Evolutionary conservation across 129 eudicot genomes (phyloP).

Genomic region (Flaveria bidentis): DNA sequence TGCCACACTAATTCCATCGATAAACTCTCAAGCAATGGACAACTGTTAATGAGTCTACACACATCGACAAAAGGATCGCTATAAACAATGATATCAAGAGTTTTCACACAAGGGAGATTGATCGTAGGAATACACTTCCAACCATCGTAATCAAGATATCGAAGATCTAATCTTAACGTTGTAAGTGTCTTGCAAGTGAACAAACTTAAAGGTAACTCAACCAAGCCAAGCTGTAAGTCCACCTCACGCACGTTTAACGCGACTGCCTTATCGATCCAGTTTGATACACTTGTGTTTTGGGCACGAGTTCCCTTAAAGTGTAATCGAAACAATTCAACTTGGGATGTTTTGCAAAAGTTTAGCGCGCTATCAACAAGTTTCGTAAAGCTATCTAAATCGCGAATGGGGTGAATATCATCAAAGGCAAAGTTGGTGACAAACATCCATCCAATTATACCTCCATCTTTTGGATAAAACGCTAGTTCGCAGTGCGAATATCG

Average conservation of each 20-base stretch:
- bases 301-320: too few relatives aligned
- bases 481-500: not conserved
- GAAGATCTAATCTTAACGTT: not conserved
- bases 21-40: slow-evolving; percentile 25
- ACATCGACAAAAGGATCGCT: not conserved
- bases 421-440: not conserved
- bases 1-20: not conserved
- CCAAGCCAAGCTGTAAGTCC: not conserved
- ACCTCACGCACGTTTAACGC: slow-evolving; percentile 11
- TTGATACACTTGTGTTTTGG: not conserved
- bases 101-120: slow-evolving; percentile 9
- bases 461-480: not conserved
- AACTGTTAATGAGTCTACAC: not conserved
- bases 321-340: slow-evolving; percentile 1
- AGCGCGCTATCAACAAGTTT: slow-evolving; percentile 15
- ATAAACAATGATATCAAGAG: not conserved
- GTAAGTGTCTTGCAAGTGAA: slow-evolving; percentile 27
- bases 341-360: not conserved
- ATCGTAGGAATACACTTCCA: not conserved
- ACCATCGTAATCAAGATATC: not conserved
- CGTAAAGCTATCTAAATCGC: not conserved
- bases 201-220: slow-evolving; percentile 17
- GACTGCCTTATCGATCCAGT: slow-evolving; percentile 17
- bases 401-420: not conserved
- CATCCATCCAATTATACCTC: not conserved